phyloP scores from a whole-genome alignment of 768 basidiomycete species.

The Cystobasidiopsis lactophilus region DNA sequence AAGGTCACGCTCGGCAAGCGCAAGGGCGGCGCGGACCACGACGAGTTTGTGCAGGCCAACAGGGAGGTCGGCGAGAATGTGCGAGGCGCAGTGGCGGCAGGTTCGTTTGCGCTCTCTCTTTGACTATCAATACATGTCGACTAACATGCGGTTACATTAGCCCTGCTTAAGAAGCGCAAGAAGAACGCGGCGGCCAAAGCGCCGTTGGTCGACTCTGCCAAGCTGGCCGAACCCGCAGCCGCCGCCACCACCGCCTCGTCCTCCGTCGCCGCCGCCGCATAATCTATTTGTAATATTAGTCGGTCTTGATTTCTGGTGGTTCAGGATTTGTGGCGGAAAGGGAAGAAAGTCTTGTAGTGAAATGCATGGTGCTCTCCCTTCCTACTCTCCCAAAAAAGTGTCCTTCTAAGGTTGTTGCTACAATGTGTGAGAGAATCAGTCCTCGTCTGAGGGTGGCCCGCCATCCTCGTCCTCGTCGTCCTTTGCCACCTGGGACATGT shows the following conservation, averaged over 20 bases:
- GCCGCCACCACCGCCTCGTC: too few species aligned
- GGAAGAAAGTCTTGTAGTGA: too few species aligned
- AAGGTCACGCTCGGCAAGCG: conserved; percentile 22
- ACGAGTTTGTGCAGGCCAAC: conserved; percentile 74
- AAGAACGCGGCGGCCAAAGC: conserved; percentile 24
- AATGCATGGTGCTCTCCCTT: too few species aligned
- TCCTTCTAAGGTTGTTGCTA: too few species aligned
- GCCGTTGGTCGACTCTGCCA: background rate
- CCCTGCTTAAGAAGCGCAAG: conserved; percentile 52
- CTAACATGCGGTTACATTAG: conserved; percentile 28
- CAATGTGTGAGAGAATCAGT: too few species aligned
- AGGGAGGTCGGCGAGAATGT: conserved; percentile 75
- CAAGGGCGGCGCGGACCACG: conserved; percentile 44
- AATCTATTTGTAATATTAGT: too few species aligned
- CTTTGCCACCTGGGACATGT: conserved; percentile 3
- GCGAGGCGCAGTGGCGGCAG: conserved; percentile 67
- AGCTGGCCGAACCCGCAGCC: too few species aligned
- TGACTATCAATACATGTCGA: conserved; percentile 11
- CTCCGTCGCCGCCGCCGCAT: too few species aligned
- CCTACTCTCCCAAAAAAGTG: too few species aligned
- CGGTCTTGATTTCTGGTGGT: too few species aligned
- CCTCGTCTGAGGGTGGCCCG: background rate
- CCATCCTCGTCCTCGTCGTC: conserved; percentile 7
- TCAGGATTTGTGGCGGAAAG: too few species aligned
- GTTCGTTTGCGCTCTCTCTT: conserved; percentile 29